Evolutionary conservation across 495 filamentous ascomycete species (phyloP).

Genomic region (Neurospora sp.): DNA sequence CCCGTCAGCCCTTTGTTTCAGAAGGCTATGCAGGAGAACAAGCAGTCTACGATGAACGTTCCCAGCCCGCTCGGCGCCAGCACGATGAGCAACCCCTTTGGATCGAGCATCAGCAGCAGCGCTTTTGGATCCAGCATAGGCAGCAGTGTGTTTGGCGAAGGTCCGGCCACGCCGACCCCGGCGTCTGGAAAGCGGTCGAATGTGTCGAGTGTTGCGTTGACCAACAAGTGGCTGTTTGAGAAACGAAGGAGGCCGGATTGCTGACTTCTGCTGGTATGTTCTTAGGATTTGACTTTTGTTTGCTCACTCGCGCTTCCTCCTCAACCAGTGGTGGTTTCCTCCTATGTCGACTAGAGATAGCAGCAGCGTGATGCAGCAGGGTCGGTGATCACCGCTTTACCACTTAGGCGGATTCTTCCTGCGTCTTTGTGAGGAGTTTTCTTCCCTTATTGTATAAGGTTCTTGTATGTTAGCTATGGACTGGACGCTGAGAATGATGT

Average conservation of each 20-base stretch:
- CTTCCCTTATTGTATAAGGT: not conserved
- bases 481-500: not conserved
- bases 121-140: conserved; percentile 10
- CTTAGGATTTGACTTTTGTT: not conserved
- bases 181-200: conserved; percentile 55
- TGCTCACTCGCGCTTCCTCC: not conserved
- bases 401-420: not conserved
- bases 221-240: conserved; percentile 91
- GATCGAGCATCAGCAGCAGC: conserved; percentile 12
- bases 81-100: conserved; percentile 6
- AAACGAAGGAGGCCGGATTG: conserved; percentile 37
- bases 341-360: conserved; percentile 12
- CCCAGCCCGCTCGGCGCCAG: conserved; percentile 35
- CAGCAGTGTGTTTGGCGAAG: conserved; percentile 21
- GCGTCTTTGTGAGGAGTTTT: not conserved
- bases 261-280: conserved; percentile 1
- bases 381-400: not conserved
- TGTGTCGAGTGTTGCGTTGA: conserved; percentile 63
- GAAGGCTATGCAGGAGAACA: conserved; percentile 50
- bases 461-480: not conserved
- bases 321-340: not conserved
- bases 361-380: conserved; percentile 25
- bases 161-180: conserved; percentile 51
- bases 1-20: conserved; percentile 56
- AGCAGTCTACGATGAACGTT: conserved; percentile 37